A percentile compares a stretch with the other conserved stretches of the same genome.
These are phyloP conservation scores for Tylopilus orsonianus DNA, from an alignment of 1,284 basidiomycete species.

Conservation along the genomic window DNA sequence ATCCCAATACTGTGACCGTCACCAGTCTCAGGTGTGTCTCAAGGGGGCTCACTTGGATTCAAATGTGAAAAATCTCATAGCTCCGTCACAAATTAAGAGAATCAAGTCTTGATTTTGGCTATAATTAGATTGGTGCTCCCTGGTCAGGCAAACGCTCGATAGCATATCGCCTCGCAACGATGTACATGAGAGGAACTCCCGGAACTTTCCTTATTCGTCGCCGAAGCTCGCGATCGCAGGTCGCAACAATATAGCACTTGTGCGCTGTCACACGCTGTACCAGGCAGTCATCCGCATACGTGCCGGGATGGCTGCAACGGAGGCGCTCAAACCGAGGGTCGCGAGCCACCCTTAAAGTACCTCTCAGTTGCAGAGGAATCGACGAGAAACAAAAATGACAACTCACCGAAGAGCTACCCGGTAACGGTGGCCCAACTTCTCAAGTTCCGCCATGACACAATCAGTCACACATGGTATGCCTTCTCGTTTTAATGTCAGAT, in stretches of 20 bases:
- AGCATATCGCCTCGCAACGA: conserved; percentile 86
- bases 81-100: background rate
- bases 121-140: conserved; percentile 58
- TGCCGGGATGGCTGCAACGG: conserved; percentile 89
- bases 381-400: background rate
- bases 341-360: conserved; percentile 75
- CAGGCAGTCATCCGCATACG: conserved; percentile 98
- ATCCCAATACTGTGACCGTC: background rate
- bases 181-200: conserved; percentile 95
- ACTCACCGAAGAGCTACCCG: conserved; percentile 87
- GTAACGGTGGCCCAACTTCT: conserved; percentile 96
- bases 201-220: conserved; percentile 92
- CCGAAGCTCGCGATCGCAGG: conserved; percentile 94
- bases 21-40: background rate
- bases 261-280: conserved; percentile 93
- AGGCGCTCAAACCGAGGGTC: conserved; percentile 97
- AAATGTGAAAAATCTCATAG: conserved; percentile 8
- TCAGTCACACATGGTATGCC: conserved; percentile 98
- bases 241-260: conserved; percentile 97
- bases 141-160: conserved; percentile 93
- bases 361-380: background rate
- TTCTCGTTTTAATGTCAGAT: conserved; percentile 34
- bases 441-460: conserved; percentile 97
- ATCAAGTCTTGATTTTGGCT: background rate
- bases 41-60: background rate